These are phyloP conservation scores for Nigrospora osmanthi DNA, from an alignment of 2,329 filamentous ascomycete genomes.

Conservation along the genomic window DNA sequence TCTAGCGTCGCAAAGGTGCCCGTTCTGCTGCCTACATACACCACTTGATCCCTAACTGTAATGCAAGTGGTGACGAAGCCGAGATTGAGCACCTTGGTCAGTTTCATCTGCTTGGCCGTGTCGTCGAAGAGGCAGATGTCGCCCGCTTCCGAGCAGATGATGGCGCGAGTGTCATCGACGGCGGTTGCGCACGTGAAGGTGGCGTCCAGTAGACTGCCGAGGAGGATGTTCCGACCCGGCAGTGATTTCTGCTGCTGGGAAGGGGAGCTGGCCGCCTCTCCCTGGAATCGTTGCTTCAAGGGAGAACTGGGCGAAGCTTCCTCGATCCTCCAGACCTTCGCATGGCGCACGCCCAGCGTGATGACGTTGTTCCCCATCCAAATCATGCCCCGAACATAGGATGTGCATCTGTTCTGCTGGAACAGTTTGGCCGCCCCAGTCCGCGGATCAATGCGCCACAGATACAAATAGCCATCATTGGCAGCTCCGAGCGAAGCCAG, in stretches of 20 bases:
- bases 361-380: conserved; percentile 84
- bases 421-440: conserved; percentile 73
- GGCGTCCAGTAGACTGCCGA: conserved; percentile 73
- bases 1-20: conserved; percentile 49
- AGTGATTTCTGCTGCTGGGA: conserved; percentile 57
- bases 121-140: conserved; percentile 87
- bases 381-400: conserved; percentile 74
- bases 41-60: conserved; percentile 46
- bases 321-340: conserved; percentile 88
- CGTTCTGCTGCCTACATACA: conserved; percentile 63
- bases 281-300: conserved; percentile 49
- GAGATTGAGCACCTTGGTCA: conserved; percentile 58
- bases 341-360: conserved; percentile 82
- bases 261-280: conserved; percentile 31
- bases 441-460: conserved; percentile 81
- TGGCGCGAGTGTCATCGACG: conserved; percentile 64
- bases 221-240: conserved; percentile 76
- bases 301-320: conserved; percentile 55
- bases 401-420: conserved; percentile 87
- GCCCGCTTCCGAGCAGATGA: conserved; percentile 81
- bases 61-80: conserved; percentile 64
- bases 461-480: conserved; percentile 89
- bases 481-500: conserved; percentile 81
- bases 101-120: conserved; percentile 59
- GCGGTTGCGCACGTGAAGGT: conserved; percentile 74